Conservation (phyloP, 768 basidiomycete genomes). For the Lactarius deliciosus region DNA sequence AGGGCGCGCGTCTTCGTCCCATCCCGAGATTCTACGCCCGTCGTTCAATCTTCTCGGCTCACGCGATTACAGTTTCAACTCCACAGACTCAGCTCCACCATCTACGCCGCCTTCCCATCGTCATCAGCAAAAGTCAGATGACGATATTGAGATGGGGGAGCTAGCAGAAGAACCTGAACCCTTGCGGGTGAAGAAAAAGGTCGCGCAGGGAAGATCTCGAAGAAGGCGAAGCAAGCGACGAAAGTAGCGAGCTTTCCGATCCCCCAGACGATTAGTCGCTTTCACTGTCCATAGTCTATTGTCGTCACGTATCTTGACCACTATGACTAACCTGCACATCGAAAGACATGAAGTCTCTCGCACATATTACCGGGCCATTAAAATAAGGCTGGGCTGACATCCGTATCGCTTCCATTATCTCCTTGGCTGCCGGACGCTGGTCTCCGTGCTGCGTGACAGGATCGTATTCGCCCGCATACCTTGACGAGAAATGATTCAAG, state of each 20-base stretch:
- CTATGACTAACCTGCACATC: constrained; percentile 46
- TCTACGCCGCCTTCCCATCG: constrained; percentile 27
- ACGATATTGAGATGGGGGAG: constrained; percentile 93
- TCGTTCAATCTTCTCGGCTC: constrained; percentile 10
- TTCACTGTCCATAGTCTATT: constrained; percentile 11
- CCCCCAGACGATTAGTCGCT: constrained; percentile 55
- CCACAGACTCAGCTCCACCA: constrained; percentile 25
- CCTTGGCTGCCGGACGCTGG: constrained; percentile 36
- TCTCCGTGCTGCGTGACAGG: constrained; percentile 40
- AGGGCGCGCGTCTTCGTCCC: constrained; percentile 38
- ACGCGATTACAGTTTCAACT: constrained; percentile 8
- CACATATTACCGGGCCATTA: constrained; percentile 61
- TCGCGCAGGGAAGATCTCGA: constrained; percentile 66
- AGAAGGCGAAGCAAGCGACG: constrained; percentile 84
- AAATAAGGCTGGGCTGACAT: constrained; percentile 54
- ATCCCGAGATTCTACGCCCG: constrained; percentile 32
- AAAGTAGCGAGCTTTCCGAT: constrained; percentile 75
- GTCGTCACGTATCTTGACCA: constrained; percentile 15
- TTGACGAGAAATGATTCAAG: constrained; percentile 83
- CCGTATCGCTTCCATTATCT: constrained; percentile 64
- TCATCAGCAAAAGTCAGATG: constrained; percentile 34
- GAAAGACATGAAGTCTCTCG: constrained; percentile 72
- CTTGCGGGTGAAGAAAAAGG: constrained; percentile 51
- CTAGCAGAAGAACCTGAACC: constrained; percentile 69
- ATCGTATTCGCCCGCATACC: constrained; percentile 70